phyloP scores from a whole-genome alignment of 495 filamentous ascomycete species.

The Xylaria nigripes region DNA sequence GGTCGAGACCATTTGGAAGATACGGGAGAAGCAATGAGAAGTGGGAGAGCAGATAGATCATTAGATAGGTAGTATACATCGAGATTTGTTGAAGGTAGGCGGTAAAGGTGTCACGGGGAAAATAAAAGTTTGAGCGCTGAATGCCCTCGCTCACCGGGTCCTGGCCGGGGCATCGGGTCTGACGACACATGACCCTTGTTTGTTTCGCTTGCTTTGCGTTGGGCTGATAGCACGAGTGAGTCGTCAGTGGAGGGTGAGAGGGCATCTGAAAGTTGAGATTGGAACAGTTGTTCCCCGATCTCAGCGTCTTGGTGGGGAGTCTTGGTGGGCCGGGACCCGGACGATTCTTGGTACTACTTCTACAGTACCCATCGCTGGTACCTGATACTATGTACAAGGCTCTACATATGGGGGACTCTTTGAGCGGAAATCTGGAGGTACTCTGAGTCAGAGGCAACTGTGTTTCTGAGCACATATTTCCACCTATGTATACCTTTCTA shows the following conservation, averaged over 20 bases:
- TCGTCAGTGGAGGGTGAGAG: background rate
- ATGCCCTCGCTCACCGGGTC: slow-evolving; percentile 1
- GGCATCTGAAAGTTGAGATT: background rate
- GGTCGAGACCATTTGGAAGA: background rate
- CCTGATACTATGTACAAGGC: too few relatives aligned
- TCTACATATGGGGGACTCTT: too few relatives aligned
- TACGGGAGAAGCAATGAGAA: background rate
- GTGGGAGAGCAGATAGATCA: background rate
- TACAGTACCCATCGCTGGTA: too few relatives aligned
- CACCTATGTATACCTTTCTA: too few relatives aligned
- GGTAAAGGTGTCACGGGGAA: background rate
- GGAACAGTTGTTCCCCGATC: slow-evolving; percentile 7
- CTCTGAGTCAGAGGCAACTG: too few relatives aligned
- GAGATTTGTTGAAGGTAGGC: background rate
- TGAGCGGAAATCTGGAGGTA: too few relatives aligned
- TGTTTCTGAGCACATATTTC: too few relatives aligned
- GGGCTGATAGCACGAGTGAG: background rate
- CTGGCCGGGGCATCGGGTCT: background rate
- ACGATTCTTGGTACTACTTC: too few relatives aligned
- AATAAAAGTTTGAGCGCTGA: background rate
- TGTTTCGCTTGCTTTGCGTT: background rate
- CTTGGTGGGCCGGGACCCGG: background rate
- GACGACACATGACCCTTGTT: slow-evolving; percentile 2
- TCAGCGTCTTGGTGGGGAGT: slow-evolving; percentile 5
- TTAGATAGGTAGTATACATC: slow-evolving; percentile 1